A percentile compares a stretch with the other conserved stretches of the same genome.
phyloP scores from a whole-genome alignment of 2,329 filamentous ascomycete genomes.

The Venturiaceae sp. region DNA sequence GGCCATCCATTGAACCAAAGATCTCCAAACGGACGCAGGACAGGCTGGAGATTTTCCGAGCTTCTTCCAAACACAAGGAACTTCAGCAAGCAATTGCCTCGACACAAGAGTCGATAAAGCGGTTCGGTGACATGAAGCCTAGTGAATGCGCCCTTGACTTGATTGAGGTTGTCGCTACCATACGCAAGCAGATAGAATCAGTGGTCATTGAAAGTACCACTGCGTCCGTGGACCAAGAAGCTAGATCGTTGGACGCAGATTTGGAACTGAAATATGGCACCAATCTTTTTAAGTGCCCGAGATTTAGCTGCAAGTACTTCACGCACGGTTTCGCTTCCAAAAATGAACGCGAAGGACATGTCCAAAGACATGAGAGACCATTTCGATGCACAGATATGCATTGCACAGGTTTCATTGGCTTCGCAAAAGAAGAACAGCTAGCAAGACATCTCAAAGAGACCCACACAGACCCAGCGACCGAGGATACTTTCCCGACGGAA shows the following conservation, averaged over 20 bases:
- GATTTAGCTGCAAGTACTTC: slow-evolving; percentile 13
- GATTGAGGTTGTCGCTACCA: neutral
- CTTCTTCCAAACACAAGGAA: neutral
- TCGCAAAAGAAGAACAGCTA: slow-evolving; percentile 7
- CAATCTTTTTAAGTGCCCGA: slow-evolving; percentile 11
- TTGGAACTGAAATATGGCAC: slow-evolving; percentile 8
- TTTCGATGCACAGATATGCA: slow-evolving; percentile 10
- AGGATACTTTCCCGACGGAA: neutral
- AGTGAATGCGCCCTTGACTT: neutral
- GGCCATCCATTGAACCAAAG: neutral
- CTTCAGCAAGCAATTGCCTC: neutral
- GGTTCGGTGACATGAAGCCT: neutral
- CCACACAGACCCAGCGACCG: slow-evolving; percentile 5
- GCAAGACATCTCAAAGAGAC: slow-evolving; percentile 10
- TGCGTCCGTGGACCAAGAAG: too few relatives aligned
- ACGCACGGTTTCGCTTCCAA: slow-evolving; percentile 9
- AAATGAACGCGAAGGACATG: slow-evolving; percentile 12
- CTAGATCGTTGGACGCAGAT: neutral
- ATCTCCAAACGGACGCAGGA: slow-evolving; percentile 10
- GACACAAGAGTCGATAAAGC: neutral
- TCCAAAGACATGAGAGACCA: slow-evolving; percentile 12
- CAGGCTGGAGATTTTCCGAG: slow-evolving; percentile 8
- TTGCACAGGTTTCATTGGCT: slow-evolving; percentile 12
- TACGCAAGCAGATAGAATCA: neutral
- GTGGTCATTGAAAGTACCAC: neutral